These are phyloP conservation scores for Suillus placidus DNA, from an alignment of 768 basidiomycete species.

Conservation along the genomic window DNA sequence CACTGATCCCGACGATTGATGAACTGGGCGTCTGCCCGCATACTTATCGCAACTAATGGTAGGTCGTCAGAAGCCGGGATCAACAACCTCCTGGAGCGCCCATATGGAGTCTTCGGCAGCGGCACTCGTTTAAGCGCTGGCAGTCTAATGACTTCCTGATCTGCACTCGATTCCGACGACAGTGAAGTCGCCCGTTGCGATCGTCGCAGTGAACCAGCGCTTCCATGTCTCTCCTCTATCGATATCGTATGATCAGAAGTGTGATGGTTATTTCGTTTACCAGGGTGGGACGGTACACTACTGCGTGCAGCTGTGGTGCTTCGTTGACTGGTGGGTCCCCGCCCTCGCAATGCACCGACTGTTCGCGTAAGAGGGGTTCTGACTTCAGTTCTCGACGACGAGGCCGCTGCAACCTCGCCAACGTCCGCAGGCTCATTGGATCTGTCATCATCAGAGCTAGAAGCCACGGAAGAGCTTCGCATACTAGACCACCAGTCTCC, in stretches of 20 bases:
- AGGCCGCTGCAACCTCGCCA: not conserved
- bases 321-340: not conserved
- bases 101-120: conserved; percentile 36
- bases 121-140: conserved; percentile 27
- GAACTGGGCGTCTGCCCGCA: conserved; percentile 50
- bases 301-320: not conserved
- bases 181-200: not conserved
- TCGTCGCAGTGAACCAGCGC: not conserved
- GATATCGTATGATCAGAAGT: not conserved
- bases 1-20: conserved; percentile 38
- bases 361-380: not conserved
- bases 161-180: conserved; percentile 3
- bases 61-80: conserved; percentile 29
- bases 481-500: not conserved
- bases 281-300: not conserved
- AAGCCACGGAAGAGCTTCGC: not conserved
- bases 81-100: conserved; percentile 36
- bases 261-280: not conserved
- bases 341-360: not conserved
- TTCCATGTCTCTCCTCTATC: not conserved
- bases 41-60: conserved; percentile 46
- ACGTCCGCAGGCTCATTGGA: not conserved
- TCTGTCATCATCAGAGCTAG: conserved; percentile 3
- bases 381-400: not conserved
- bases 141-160: not conserved